These are phyloP conservation scores for Hypoxylon rubiginosum DNA, from an alignment of 2,329 filamentous ascomycete species.

Conservation along the genomic window DNA sequence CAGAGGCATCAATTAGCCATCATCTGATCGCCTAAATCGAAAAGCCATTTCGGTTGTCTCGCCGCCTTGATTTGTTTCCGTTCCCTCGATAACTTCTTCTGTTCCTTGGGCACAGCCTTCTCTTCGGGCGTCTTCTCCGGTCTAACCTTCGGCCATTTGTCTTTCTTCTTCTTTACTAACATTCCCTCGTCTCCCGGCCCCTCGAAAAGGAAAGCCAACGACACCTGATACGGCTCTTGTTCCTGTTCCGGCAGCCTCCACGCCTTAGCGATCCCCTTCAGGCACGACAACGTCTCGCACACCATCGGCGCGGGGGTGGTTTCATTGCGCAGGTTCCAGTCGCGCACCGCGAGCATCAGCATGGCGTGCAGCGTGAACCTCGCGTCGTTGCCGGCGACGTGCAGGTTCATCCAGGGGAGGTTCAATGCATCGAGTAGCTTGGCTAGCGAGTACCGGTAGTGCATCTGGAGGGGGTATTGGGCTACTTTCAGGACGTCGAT, in stretches of 20 bases:
- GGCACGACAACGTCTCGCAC: neutral
- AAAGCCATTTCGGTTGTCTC: too few species aligned
- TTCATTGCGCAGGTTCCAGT: slow-evolving; percentile 1
- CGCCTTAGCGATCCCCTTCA: neutral
- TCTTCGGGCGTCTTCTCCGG: neutral
- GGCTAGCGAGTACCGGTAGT: slow-evolving; percentile 1
- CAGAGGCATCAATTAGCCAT: too few species aligned
- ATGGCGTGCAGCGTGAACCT: neutral
- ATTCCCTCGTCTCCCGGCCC: neutral
- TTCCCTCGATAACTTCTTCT: neutral
- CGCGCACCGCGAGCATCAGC: slow-evolving; percentile 1
- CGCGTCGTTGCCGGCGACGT: slow-evolving; percentile 4
- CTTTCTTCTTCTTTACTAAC: neutral
- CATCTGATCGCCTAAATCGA: too few species aligned
- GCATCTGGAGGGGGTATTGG: neutral
- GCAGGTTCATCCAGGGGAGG: neutral
- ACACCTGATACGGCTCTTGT: neutral
- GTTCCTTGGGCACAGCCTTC: neutral
- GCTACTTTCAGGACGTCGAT: slow-evolving; percentile 1
- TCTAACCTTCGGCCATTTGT: neutral
- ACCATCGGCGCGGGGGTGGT: neutral
- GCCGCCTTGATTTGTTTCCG: neutral
- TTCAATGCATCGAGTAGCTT: neutral
- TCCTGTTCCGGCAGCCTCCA: neutral
- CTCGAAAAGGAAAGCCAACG: neutral